A percentile compares a stretch with the other conserved stretches of the same genome.
Evolutionary conservation across 371 early-diverging fungal genomes (phyloP).

Genomic region (Mucor piriformis): DNA sequence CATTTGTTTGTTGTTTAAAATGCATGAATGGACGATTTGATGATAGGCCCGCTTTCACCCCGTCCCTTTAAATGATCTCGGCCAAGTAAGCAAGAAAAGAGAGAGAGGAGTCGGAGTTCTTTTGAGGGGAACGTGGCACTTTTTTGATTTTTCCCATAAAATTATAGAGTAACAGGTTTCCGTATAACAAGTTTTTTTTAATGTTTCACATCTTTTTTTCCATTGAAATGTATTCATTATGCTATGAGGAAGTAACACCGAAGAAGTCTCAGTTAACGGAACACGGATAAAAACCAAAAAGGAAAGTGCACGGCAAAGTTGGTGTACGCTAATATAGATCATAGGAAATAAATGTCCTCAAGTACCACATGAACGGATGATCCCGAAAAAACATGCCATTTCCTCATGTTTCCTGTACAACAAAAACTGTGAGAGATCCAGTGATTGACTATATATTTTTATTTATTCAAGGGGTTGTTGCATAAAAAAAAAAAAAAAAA

Average conservation of each 20-base stretch:
- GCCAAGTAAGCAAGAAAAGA: no score
- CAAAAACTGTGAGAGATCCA: background rate
- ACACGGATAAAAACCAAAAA: background rate
- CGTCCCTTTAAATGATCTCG: no score
- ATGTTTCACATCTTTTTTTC: background rate
- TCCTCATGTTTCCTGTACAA: conserved; percentile 22
- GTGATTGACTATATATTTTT: background rate
- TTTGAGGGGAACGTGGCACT: no score
- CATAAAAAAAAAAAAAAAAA: background rate
- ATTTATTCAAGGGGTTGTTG: background rate
- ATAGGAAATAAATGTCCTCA: background rate
- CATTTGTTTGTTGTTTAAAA: no score
- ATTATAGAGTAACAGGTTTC: no score
- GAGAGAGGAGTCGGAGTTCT: no score
- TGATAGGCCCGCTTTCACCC: no score
- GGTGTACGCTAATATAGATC: no score
- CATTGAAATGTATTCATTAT: no score
- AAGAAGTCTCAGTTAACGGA: background rate
- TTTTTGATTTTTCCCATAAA: no score
- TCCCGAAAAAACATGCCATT: conserved; percentile 7
- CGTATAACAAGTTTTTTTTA: background rate
- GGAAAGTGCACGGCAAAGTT: background rate
- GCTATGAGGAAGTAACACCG: no score
- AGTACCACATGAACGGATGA: background rate
- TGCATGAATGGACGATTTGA: no score